These are phyloP conservation scores for Erythrophleum fordii DNA, from an alignment of 306 rosid species.

Conservation along the genomic window DNA sequence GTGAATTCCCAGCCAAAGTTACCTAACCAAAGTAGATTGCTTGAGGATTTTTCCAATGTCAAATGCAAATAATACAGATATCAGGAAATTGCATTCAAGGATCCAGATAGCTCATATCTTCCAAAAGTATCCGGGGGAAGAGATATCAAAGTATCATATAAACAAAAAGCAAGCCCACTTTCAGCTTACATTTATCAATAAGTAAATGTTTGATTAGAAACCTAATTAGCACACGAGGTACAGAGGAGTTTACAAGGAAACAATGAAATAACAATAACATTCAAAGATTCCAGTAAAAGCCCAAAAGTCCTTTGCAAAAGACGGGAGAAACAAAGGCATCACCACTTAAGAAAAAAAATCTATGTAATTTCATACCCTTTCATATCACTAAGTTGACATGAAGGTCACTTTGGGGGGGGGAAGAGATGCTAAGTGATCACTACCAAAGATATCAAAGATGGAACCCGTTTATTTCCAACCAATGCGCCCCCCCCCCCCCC, in stretches of 20 bases:
- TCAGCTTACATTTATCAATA: background rate
- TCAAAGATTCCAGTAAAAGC: background rate
- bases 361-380: background rate
- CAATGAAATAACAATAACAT: background rate
- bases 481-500: too few species aligned
- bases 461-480: background rate
- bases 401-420: background rate
- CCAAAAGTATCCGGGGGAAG: too few species aligned
- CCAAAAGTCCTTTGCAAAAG: background rate
- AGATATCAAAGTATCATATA: too few species aligned
- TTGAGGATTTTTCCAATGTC: slow-evolving; percentile 7
- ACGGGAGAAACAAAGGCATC: background rate
- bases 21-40: background rate
- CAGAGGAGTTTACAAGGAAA: background rate
- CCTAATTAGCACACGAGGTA: background rate
- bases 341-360: too few species aligned
- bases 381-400: background rate
- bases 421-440: background rate
- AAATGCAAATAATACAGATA: slow-evolving; percentile 2
- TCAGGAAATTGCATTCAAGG: background rate
- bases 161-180: background rate
- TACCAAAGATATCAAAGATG: background rate
- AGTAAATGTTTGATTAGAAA: background rate
- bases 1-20: background rate
- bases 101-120: background rate